phyloP scores from a whole-genome alignment of 1,284 basidiomycete genomes.

The Acaromyces ingoldii region DNA sequence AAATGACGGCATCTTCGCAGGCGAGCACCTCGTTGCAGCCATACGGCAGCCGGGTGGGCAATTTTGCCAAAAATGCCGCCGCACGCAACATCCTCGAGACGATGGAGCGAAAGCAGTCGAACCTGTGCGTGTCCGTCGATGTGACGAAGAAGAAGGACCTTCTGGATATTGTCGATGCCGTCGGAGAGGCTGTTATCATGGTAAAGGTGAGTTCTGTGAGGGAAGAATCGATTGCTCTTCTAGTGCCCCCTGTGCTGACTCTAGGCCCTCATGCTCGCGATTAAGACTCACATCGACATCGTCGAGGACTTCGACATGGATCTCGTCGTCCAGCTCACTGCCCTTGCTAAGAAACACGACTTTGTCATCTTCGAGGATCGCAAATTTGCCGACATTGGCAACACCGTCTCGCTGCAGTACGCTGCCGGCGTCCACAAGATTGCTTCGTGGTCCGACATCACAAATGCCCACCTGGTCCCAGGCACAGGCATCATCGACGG shows the following conservation, averaged over 20 bases:
- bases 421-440: conserved; percentile 88
- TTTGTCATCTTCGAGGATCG: conserved; percentile 98
- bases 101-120: conserved; percentile 82
- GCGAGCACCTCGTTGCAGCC: not conserved
- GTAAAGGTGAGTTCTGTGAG: conserved; percentile 62
- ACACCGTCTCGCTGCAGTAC: conserved; percentile 94
- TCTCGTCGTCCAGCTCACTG: conserved; percentile 67
- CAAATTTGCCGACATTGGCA: conserved; percentile 99
- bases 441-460: conserved; percentile 92
- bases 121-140: conserved; percentile 92
- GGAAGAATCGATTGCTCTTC: not conserved
- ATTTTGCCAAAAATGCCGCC: conserved; percentile 27
- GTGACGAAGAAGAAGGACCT: conserved; percentile 77
- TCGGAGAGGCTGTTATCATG: conserved; percentile 83
- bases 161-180: conserved; percentile 77
- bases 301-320: conserved; percentile 27
- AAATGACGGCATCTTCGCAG: too few species aligned
- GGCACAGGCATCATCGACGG: conserved; percentile 89
- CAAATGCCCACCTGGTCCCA: conserved; percentile 88
- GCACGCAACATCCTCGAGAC: conserved; percentile 62
- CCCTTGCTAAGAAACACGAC: conserved; percentile 74
- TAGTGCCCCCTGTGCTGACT: not conserved
- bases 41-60: not conserved
- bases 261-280: too few species aligned
- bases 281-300: conserved; percentile 74